Conservation (phyloP, 345 rosid genomes). For the Clarkia xantiana region DNA sequence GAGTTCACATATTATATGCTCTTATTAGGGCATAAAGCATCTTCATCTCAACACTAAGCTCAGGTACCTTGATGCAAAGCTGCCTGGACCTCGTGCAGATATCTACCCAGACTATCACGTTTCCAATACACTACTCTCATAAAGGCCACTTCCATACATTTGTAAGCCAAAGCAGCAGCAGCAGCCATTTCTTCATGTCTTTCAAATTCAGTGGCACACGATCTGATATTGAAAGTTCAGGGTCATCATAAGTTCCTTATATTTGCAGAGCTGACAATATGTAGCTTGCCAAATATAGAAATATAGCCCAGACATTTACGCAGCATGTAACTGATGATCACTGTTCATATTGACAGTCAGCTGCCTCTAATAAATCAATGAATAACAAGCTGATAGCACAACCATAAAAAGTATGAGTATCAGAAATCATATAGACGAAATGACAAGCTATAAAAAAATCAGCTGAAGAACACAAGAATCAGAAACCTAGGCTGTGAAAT, state of each 20-base stretch:
- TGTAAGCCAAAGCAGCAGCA: constrained; percentile 79
- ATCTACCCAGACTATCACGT: constrained; percentile 27
- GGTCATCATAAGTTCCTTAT: not conserved
- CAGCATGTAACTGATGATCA: no score
- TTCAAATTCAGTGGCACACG: constrained; percentile 62
- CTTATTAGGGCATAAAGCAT: not conserved
- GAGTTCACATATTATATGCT: not conserved
- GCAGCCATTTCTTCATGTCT: constrained; percentile 42
- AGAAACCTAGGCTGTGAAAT: no score
- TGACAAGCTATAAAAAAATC: no score
- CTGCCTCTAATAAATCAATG: no score
- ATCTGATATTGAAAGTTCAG: constrained; percentile 28
- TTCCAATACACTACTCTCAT: constrained; percentile 47
- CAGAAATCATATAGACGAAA: no score
- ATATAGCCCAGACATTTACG: no score
- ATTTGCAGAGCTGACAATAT: no score
- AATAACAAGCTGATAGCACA: no score
- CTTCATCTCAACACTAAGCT: not conserved
- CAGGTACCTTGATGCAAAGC: constrained; percentile 40
- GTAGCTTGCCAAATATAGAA: no score
- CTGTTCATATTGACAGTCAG: no score
- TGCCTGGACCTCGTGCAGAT: constrained; percentile 40
- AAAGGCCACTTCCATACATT: constrained; percentile 72
- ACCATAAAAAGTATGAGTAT: no score
- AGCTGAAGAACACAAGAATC: no score